Conservation (phyloP, 352 stramenopile genomes). For the Lagenidium giganteum region DNA sequence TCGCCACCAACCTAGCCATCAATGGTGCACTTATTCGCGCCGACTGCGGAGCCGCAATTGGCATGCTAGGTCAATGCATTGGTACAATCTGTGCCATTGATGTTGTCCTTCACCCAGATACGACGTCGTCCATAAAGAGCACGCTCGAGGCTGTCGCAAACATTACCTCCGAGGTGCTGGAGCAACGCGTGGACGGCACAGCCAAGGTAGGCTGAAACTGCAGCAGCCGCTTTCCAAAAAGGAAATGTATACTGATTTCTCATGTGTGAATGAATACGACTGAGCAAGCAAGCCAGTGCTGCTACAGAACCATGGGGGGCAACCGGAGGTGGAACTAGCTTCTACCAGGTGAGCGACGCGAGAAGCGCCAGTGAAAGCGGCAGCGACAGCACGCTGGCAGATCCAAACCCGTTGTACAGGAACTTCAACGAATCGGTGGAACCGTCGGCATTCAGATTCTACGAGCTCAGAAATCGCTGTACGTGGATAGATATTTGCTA, state of each 20-base stretch:
- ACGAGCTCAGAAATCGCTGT: conserved; percentile 38
- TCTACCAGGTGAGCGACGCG: too few species aligned
- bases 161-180: conserved; percentile 11
- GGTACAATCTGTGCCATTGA: conserved; percentile 11
- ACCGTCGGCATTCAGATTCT: conserved; percentile 26
- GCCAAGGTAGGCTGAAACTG: too few species aligned
- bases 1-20: conserved; percentile 2
- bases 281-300: too few species aligned
- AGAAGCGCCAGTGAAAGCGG: too few species aligned
- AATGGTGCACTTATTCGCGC: neutral
- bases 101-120: conserved; percentile 2
- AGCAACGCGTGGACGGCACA: conserved; percentile 8
- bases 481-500: conserved; percentile 9
- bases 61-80: neutral
- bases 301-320: too few species aligned
- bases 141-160: conserved; percentile 11
- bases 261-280: neutral
- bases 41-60: neutral
- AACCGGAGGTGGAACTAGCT: too few species aligned
- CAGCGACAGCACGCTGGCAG: too few species aligned
- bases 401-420: too few species aligned
- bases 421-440: conserved; percentile 14
- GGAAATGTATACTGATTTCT: too few species aligned
- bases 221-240: too few species aligned
- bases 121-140: conserved; percentile 3